Percentiles rank a stretch among this genome's conserved stretches.
Evolutionary conservation across 164 flowering plant species (phyloP).

Genomic region (Vitis amurensis): DNA sequence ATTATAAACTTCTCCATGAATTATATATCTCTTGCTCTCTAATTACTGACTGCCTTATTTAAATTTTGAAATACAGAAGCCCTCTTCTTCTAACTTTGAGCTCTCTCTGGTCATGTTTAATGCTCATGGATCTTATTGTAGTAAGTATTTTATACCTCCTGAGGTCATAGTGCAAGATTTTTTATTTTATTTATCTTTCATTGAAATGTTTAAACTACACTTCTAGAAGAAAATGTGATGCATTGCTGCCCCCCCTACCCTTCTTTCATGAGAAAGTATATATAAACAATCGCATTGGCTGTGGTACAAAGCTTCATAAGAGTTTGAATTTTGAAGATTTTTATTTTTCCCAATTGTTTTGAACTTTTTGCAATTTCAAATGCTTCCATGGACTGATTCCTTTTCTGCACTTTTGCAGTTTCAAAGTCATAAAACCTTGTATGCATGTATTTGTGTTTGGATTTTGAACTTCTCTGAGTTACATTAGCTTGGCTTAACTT

Average conservation of each 20-base stretch:
- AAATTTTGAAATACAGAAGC: slow-evolving; percentile 53
- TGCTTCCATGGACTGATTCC: not conserved
- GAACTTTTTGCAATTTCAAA: not conserved
- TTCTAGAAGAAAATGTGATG: no score
- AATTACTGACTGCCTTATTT: not conserved
- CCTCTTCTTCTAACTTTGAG: slow-evolving; percentile 47
- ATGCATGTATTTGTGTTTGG: not conserved
- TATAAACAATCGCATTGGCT: no score
- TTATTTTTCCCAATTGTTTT: not conserved
- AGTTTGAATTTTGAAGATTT: no score
- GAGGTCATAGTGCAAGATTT: not conserved
- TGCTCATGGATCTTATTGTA: slow-evolving; percentile 78
- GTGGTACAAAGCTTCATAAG: no score
- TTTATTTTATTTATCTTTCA: not conserved
- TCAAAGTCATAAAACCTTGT: not conserved
- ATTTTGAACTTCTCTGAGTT: not conserved
- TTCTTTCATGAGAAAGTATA: no score
- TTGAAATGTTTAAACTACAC: no score
- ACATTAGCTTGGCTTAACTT: no score
- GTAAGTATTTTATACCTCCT: slow-evolving; percentile 32
- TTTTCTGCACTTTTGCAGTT: not conserved
- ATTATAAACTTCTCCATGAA: no score
- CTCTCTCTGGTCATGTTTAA: slow-evolving; percentile 67
- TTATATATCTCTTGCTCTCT: not conserved
- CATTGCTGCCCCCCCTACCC: no score